Conservation (phyloP, 192 early-diverging fungal genomes). For the Haplosporangium gracile region DNA sequence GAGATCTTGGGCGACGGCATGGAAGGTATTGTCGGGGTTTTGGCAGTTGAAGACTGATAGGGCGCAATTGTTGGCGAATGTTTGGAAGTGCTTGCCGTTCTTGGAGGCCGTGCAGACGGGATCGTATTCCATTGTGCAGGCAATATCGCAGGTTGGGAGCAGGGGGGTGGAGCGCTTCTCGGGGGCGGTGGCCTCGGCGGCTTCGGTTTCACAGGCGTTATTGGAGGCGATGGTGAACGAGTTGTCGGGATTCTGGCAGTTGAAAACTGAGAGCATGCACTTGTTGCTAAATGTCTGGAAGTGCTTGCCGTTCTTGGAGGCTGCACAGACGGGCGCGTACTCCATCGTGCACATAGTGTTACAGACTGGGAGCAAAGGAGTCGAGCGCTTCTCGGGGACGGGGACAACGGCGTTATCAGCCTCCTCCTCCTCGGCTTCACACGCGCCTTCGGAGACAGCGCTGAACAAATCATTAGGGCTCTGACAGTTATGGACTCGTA, state of each 20-base stretch:
- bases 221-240: background rate
- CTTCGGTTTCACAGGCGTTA: background rate
- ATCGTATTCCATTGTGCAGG: background rate
- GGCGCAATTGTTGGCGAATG: background rate
- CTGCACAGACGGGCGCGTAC: background rate
- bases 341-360: background rate
- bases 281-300: background rate
- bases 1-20: background rate
- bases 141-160: background rate
- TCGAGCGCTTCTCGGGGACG: background rate
- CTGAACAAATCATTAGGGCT: too few relatives aligned
- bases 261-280: background rate
- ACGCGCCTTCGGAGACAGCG: background rate
- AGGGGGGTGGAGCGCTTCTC: background rate
- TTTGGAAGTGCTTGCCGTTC: background rate
- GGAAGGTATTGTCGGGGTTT: background rate
- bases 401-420: background rate
- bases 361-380: background rate
- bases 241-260: slow-evolving; percentile 12
- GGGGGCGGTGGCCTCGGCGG: background rate
- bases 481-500: too few relatives aligned
- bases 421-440: background rate
- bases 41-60: background rate
- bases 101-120: background rate
- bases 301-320: background rate